Conservation (phyloP, 495 filamentous ascomycete species). For the Tuber melanosporum region DNA sequence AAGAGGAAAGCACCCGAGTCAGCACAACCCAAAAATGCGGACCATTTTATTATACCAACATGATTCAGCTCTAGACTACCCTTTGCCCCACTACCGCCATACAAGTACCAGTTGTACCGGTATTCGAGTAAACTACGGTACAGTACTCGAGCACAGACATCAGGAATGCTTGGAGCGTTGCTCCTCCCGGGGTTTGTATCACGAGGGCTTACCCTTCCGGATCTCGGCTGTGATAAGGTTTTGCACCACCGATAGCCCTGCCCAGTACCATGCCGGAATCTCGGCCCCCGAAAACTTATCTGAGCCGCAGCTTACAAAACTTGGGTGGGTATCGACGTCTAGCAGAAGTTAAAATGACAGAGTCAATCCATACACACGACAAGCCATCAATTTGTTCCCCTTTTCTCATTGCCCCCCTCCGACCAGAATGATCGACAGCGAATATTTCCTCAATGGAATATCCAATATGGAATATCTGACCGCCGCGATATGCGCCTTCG, state of each 20-base stretch:
- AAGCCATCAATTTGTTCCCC: background rate
- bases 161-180: background rate
- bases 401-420: background rate
- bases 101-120: too few relatives aligned
- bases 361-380: background rate
- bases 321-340: background rate
- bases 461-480: background rate
- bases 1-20: too few relatives aligned
- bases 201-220: background rate
- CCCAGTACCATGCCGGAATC: background rate
- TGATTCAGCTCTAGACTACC: too few relatives aligned
- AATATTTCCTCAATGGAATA: background rate
- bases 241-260: too few relatives aligned
- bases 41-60: too few relatives aligned
- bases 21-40: too few relatives aligned
- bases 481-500: background rate
- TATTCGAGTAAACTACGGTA: too few relatives aligned
- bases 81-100: too few relatives aligned
- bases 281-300: background rate
- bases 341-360: background rate
- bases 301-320: background rate
- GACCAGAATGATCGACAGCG: background rate
- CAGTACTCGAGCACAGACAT: too few relatives aligned
- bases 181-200: background rate
- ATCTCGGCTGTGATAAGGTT: background rate